Evolutionary conservation across 2,329 filamentous ascomycete species (phyloP), one percentile per base, ranked within the genome.

Genomic region (Fusarium aywerte): DNA sequence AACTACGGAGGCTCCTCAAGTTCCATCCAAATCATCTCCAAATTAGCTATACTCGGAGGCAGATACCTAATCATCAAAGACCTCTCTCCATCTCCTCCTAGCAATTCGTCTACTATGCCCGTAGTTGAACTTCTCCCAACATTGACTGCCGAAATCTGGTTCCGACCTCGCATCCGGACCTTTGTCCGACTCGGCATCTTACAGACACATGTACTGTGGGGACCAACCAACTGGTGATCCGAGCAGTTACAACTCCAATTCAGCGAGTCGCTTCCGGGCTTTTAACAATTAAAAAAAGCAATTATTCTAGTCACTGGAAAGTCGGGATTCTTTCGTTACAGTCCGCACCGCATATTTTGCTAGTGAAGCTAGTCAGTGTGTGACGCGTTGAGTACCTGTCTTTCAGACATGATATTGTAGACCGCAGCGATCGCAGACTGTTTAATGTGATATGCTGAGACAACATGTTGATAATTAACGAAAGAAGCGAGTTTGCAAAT

Each of bases 351-450:
- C 7, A 10, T 8, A 31, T 31, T 16, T 42, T 13, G 23, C 10
- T 4, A n/a, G 23, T 7, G 13, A 16, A 36, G 8, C 36, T 3
- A 2, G 9, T 16, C 11, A 0, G 18, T 23, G 5, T n/a, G 23
- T 15, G 38, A 36, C 9, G 20, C 31, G 10, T 32, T 23, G 5
- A 25, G 16, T 12, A 25, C 20, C 4, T 12, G 6, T 9, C 12
- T 35, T 23, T 20, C n/a, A 10, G 10, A 13, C 15, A 36, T 7
- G 12, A 25, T 9, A 5, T 4, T 25, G 13, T 21, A 18, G 15
- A 6, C 7, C 1, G 7, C 1, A 3, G 12, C 7, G 2, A 38
- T 20, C 0, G 3, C 13, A 10, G 16, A 25, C 16, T 0, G 3
- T 4, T 9, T 36, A 2, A 13, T 31, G 7, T 29, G 23, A 29